These are phyloP conservation scores for Fennellomyces sp. DNA, from an alignment of 371 early-diverging fungal genomes.

Conservation along the genomic window DNA sequence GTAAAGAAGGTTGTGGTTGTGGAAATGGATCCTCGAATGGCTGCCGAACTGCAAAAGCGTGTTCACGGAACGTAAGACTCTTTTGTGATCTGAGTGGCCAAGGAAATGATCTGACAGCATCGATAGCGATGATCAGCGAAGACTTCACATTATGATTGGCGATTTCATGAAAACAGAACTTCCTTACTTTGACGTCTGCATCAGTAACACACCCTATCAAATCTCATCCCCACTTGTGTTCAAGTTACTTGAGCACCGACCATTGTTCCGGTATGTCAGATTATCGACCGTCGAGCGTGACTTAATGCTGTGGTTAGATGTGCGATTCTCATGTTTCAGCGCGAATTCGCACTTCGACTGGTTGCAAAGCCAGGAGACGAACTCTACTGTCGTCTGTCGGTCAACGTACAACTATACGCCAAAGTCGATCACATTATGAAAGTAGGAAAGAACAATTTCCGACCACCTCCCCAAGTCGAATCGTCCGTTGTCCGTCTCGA, in stretches of 20 bases:
- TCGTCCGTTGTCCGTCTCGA: slow-evolving; percentile 96
- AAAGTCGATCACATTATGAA: slow-evolving; percentile 98
- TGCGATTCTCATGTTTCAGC: slow-evolving; percentile 99
- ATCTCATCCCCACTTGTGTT: slow-evolving; percentile 97
- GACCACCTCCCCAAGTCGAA: slow-evolving; percentile 99
- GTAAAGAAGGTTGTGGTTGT: slow-evolving; percentile 96
- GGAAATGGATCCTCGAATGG: slow-evolving; percentile 98
- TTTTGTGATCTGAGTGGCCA: not conserved
- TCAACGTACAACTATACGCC: slow-evolving; percentile 97
- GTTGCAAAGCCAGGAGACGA: slow-evolving; percentile 95
- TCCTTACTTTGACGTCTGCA: slow-evolving; percentile 99
- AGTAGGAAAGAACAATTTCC: slow-evolving; percentile 97
- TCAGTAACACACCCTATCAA: slow-evolving; percentile 99
- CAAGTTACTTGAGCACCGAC: slow-evolving; percentile 95
- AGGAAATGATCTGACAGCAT: not conserved
- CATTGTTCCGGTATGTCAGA: slow-evolving; percentile 81
- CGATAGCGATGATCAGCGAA: slow-evolving; percentile 74
- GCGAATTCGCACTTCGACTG: slow-evolving; percentile 99
- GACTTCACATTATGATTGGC: slow-evolving; percentile 96
- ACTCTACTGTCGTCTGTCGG: slow-evolving; percentile 95
- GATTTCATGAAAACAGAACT: slow-evolving; percentile 97
- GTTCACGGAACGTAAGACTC: slow-evolving; percentile 89
- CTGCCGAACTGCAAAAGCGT: slow-evolving; percentile 97
- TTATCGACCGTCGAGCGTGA: not conserved
- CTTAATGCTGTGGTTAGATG: slow-evolving; percentile 61